Base-by-base conservation (phyloP, 257 asterid genomes). In the Fraxinus cuspidata region DNA sequence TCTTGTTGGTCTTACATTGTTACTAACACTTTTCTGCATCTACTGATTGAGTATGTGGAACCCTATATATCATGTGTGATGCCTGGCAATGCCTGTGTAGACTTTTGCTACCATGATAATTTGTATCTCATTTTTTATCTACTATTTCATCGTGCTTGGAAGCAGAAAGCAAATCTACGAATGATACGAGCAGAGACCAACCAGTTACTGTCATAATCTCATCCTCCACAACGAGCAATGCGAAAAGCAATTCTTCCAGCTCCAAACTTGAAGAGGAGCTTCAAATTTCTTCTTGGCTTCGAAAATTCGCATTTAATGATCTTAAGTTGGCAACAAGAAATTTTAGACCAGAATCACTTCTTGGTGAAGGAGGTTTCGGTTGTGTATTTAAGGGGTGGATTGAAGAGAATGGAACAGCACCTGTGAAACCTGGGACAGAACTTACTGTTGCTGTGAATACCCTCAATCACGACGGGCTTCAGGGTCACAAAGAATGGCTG, bases 401-500 rank as follows among this genome's bases (percentile, higher is more conserved):
- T 21, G 93, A 87, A 81, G 93, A 89, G 80, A 89, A 89, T 27
- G 93, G 93, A 38, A 89, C 91, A 19, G 91, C 90, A 18, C 93
- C 93, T 3, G 90, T 87, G 27, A 89, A 87, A 82, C 93, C 93
- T 47, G 93, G 93, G 77, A 89, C 91, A 12, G 93, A 92, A 27
- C 87, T 89, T 63, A 89, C 93, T 51, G 93, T 89, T 70, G 93
- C 93, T 79, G 93, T 89, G 79, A 89, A 89, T 74, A 89, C 90
- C 73, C 84, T 89, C n/a, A 89, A 87, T 80, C 93, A 87, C 25
- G 93, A 89, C 69, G 93, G 91, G 68, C 90, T 89, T 80, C 91
- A 89, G 89, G 93, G 93, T 84, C 93, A 89, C 84, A 89, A 89
- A 89, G 93, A 89, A 84, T 89, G 91, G 91, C 91, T 89, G 93